phyloP scores from a whole-genome alignment of 228 moss, liverwort and hornwort genomes.

The Sphagnum magellanicum region DNA sequence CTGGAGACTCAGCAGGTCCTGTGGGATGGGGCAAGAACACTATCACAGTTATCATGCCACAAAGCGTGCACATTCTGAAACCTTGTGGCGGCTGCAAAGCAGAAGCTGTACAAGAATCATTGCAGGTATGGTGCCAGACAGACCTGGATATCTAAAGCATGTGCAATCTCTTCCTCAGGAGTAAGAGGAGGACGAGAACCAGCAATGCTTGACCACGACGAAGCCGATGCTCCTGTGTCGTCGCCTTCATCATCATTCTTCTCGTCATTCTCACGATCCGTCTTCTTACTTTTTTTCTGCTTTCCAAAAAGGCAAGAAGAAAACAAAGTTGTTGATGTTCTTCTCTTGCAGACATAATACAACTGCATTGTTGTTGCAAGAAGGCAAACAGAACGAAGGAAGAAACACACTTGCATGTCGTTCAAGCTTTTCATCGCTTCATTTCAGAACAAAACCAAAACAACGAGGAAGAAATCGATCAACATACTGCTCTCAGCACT shows the following conservation, averaged over 20 bases:
- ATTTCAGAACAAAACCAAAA: too few relatives aligned
- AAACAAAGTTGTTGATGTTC: too few relatives aligned
- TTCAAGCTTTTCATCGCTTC: too few relatives aligned
- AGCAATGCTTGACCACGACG: slow-evolving; percentile 35
- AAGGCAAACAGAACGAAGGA: too few relatives aligned
- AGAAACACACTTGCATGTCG: too few relatives aligned
- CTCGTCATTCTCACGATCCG: too few relatives aligned
- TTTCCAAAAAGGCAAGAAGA: too few relatives aligned
- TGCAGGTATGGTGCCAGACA: neutral
- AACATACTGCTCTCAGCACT: too few relatives aligned
- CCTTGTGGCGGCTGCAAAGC: neutral
- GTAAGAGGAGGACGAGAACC: slow-evolving; percentile 46
- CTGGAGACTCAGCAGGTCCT: slow-evolving; percentile 64
- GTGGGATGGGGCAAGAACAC: slow-evolving; percentile 1
- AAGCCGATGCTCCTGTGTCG: slow-evolving; percentile 5
- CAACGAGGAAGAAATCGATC: too few relatives aligned
- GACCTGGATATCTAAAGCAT: slow-evolving; percentile 65
- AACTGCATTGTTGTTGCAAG: too few relatives aligned
- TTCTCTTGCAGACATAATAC: too few relatives aligned
- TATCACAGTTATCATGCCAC: neutral
- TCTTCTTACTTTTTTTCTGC: too few relatives aligned
- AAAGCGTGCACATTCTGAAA: neutral
- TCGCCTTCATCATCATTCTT: slow-evolving; percentile 2
- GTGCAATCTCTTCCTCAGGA: slow-evolving; percentile 45
- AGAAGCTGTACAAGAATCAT: neutral